phyloP scores from a whole-genome alignment of 441 rosid genomes.

The Viola pubescens region DNA sequence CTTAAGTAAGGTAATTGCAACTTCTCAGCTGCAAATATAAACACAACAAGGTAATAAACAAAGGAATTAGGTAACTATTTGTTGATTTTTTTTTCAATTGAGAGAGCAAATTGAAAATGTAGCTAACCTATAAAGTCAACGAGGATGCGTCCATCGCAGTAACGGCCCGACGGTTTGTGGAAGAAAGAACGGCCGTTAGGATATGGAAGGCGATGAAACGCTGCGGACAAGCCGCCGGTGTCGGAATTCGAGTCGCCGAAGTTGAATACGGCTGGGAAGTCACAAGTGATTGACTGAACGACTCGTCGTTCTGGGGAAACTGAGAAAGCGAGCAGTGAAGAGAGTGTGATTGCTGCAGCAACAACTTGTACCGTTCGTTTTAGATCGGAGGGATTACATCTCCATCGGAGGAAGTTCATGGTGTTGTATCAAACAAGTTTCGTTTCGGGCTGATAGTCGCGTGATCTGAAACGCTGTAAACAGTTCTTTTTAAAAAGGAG shows the following conservation, averaged over 20 bases:
- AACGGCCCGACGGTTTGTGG: conserved; percentile 35
- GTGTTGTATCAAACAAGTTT: too few species aligned
- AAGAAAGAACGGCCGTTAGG: conserved; percentile 36
- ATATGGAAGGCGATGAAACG: conserved; percentile 27
- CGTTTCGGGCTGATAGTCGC: too few species aligned
- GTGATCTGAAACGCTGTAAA: too few species aligned
- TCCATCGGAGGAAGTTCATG: too few species aligned
- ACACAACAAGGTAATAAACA: too few species aligned
- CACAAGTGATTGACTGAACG: conserved; percentile 5
- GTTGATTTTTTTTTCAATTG: not conserved
- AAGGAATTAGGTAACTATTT: not conserved
- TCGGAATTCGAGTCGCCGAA: conserved; percentile 43
- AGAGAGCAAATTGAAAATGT: not conserved
- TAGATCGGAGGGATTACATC: too few species aligned
- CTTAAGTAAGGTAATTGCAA: conserved; percentile 48
- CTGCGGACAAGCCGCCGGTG: conserved; percentile 35
- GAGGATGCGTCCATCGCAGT: conserved; percentile 33
- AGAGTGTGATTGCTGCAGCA: too few species aligned
- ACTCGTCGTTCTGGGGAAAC: too few species aligned
- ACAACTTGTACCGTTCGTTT: too few species aligned
- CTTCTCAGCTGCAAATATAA: conserved; percentile 14
- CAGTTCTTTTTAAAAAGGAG: too few species aligned
- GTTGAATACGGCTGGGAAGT: conserved; percentile 37
- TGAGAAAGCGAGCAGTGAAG: too few species aligned
- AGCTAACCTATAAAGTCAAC: conserved; percentile 32